Conservation (phyloP, 2,329 filamentous ascomycete genomes). For the Chrysoporthe cubensis region DNA sequence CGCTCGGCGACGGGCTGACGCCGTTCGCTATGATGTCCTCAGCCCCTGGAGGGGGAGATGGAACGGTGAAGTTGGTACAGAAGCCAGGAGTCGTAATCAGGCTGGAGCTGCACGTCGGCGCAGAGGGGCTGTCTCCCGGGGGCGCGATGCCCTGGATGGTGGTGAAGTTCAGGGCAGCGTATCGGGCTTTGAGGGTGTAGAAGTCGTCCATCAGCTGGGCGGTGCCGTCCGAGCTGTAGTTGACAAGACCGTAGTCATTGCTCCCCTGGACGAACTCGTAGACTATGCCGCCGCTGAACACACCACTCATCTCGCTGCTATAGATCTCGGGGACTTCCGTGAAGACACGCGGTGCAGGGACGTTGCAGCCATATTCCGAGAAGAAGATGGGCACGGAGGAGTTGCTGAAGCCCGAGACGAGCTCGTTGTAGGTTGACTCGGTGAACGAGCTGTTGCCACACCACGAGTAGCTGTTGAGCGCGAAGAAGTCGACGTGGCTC, state of each 20-base stretch:
- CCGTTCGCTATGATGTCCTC: constrained; percentile 77
- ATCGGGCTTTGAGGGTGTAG: constrained; percentile 75
- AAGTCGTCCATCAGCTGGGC: constrained; percentile 67
- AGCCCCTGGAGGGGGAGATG: constrained; percentile 67
- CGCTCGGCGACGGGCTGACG: constrained; percentile 64
- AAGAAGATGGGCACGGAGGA: constrained; percentile 78
- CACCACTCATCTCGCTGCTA: constrained; percentile 66
- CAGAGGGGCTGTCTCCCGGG: constrained; percentile 50
- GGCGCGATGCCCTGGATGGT: constrained; percentile 67
- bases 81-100: constrained; percentile 72
- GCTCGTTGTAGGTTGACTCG: constrained; percentile 57
- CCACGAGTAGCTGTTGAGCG: constrained; percentile 76
- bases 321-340: constrained; percentile 77
- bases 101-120: constrained; percentile 66
- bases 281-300: constrained; percentile 76
- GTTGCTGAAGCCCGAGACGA: constrained; percentile 67
- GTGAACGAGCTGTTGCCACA: constrained; percentile 60
- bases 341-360: constrained; percentile 70
- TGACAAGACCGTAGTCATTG: constrained; percentile 68
- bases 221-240: constrained; percentile 60
- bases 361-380: constrained; percentile 82
- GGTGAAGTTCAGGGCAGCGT: constrained; percentile 73
- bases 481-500: constrained; percentile 74
- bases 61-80: constrained; percentile 79
- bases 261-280: constrained; percentile 80